phyloP scores from a whole-genome alignment of 768 basidiomycete genomes.

The Ramaria rubella region DNA sequence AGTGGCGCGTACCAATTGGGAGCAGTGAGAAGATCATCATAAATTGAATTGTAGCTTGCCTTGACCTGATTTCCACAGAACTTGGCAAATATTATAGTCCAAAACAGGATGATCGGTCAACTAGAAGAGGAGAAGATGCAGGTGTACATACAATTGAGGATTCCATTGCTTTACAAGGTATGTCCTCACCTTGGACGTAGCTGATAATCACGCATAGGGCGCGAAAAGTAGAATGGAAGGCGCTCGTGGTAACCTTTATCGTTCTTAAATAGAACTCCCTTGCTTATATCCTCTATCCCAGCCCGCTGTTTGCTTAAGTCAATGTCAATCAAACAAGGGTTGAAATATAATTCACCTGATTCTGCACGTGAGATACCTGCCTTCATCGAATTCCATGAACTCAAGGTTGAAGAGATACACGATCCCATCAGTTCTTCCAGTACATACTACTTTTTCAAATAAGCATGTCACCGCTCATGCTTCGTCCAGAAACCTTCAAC shows the following conservation, averaged over 20 bases:
- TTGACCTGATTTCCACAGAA: conserved; percentile 45
- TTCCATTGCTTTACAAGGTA: conserved; percentile 84
- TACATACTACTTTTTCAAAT: conserved; percentile 30
- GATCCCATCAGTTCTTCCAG: conserved; percentile 83
- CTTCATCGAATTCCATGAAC: conserved; percentile 86
- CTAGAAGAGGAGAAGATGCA: conserved; percentile 99
- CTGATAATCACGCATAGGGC: conserved; percentile 39
- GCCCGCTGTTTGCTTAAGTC: conserved; percentile 82
- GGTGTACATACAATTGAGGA: conserved; percentile 86
- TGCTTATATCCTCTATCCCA: conserved; percentile 22
- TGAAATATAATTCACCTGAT: conserved; percentile 84
- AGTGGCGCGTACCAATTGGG: conserved; percentile 85
- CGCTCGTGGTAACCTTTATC: conserved; percentile 48
- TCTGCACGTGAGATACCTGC: conserved; percentile 77
- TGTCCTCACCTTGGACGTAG: neutral
- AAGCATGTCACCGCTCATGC: neutral
- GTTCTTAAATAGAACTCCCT: neutral
- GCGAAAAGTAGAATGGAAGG: conserved; percentile 87
- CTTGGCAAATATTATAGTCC: conserved; percentile 96
- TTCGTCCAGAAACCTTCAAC: conserved; percentile 77
- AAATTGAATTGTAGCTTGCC: neutral
- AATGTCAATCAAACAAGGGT: conserved; percentile 86
- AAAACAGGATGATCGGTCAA: conserved; percentile 86
- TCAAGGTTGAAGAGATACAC: conserved; percentile 74
- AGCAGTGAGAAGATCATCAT: conserved; percentile 48